Base-by-base conservation (phyloP, 2,329 filamentous ascomycete genomes). In the Fusarium protoensiforme region DNA sequence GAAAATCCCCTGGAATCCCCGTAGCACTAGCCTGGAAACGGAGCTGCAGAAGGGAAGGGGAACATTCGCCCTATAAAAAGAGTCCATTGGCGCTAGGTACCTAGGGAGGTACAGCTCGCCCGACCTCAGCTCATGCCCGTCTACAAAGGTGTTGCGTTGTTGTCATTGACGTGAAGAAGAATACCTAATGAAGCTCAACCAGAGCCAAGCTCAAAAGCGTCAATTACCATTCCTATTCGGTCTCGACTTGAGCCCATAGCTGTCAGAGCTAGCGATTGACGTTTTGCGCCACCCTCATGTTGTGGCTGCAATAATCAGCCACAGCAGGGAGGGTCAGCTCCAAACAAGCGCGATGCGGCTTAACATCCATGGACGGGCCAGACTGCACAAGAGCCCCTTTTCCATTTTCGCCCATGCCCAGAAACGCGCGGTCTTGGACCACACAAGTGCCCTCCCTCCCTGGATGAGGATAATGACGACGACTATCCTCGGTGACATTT, bases 1-100 rank as follows among this genome's bases (percentile, higher is more conserved):
- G 72, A 61, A 74, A 64, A 74, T 74, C 72, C 72, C 72, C 72
- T 75, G 68, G 46, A 11, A 59, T 67, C 68, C 61, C 71, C 71
- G 68, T 67, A 58, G 22, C 51, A 46, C 71, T 74, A 66, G 48
- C 48, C 71, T 39, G 16, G 66, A 62, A 72, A 59, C 61, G 61
- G 65, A 72, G 71, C 72, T 74, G 57, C 68, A 65, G 71, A 51
- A 69, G 56, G 36, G 39, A 39, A 67, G 51, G 39, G 39, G 43
- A 51, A 39, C 27, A 64, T 43, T 36, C 22, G 61, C 27, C 61
- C 72, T 75, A 63, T 72, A 20, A 67, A 73, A 65, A 70, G 67
- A 39, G 22, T 38, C 60, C 36, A 54, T 54, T 56, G 62, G 48
- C 24, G 67, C 74, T 75, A 65, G n/a, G n/a, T n/a, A n/a, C n/a